Evolutionary conservation across 129 eudicot genomes (phyloP), one percentile per base, ranked within the genome.

Genomic region (Flaveria trinervia): DNA sequence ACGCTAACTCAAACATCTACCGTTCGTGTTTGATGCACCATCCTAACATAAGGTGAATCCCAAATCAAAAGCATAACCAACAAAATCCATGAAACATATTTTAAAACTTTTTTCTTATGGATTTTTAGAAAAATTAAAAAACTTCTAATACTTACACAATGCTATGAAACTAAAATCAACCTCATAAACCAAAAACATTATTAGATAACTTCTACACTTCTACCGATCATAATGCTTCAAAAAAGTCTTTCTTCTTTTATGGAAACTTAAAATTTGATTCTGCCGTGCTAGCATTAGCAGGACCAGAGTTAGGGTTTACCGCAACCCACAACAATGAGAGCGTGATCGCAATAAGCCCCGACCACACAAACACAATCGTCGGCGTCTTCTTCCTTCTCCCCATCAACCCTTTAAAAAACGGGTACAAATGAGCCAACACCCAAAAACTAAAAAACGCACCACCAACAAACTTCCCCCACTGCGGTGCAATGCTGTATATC

Each of bases 331-430:
- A 65, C 70, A 82, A 70, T 17, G 85, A 82, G 14, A 82, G 75
- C 6, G 85, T 77, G 73, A 82, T 82, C 5, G 85, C 85, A 13
- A 82, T 82, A 9, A 82, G 78, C 43, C 82, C 82, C 0, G 85
- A 82, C 85, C 85, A 82, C 39, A 82, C 85, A 82, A 62, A 82
- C 56, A 82, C 85, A 65, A 82, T 82, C 55, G 82, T 82, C 3
- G 85, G 85, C n/a, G 85, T 82, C 69, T 82, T 82, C 20, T 77
- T 60, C 64, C 78, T 76, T 30, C 85, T 64, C 45, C 85, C 85
- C 85, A 82, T 82, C 44, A 82, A 45, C 22, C 85, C 85, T 77
- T 82, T 82, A 22, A 78, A 77, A 56, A 82, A 82, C 46, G 85
- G 85, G 50, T 82, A 82, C 56, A 82, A 78, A 65, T 82, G 82